Evolutionary conservation across 2,329 filamentous ascomycete species (phyloP).

Genomic region (Calonectria crousiana): DNA sequence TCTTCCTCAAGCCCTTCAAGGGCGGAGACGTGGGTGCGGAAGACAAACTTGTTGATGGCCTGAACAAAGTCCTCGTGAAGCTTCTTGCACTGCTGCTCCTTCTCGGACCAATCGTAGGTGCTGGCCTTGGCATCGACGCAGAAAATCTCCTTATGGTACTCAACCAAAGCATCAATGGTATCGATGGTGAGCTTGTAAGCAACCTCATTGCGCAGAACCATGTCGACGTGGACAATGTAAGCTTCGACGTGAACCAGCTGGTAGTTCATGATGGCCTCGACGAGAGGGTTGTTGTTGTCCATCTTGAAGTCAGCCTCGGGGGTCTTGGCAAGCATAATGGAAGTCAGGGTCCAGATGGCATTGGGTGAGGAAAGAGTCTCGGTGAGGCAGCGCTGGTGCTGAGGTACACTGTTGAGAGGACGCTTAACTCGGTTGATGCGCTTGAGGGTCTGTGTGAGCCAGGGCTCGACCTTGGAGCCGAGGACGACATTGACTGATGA

Average conservation of each 20-base stretch:
- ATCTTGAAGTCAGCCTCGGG: slow-evolving; percentile 86
- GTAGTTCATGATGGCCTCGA: slow-evolving; percentile 92
- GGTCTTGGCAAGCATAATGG: slow-evolving; percentile 91
- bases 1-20: slow-evolving; percentile 97
- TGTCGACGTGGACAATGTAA: slow-evolving; percentile 98
- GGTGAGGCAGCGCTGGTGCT: slow-evolving; percentile 95
- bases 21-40: slow-evolving; percentile 86
- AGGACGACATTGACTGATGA: slow-evolving; percentile 96
- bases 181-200: slow-evolving; percentile 97
- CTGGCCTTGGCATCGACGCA: slow-evolving; percentile 89
- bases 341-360: slow-evolving; percentile 95
- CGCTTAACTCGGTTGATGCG: slow-evolving; percentile 97
- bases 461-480: slow-evolving; percentile 91
- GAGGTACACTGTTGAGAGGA: slow-evolving; percentile 94
- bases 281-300: slow-evolving; percentile 68
- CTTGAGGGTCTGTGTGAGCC: slow-evolving; percentile 97
- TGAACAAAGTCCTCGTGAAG: slow-evolving; percentile 97
- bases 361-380: slow-evolving; percentile 91
- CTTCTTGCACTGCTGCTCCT: slow-evolving; percentile 96
- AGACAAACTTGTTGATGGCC: slow-evolving; percentile 97
- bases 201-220: slow-evolving; percentile 97
- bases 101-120: slow-evolving; percentile 96
- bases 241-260: slow-evolving; percentile 94
- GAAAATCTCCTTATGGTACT: slow-evolving; percentile 97
- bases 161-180: slow-evolving; percentile 91